These are phyloP conservation scores for Moesziomyces antarcticus DNA, from an alignment of 1,284 basidiomycete genomes.

Conservation along the genomic window DNA sequence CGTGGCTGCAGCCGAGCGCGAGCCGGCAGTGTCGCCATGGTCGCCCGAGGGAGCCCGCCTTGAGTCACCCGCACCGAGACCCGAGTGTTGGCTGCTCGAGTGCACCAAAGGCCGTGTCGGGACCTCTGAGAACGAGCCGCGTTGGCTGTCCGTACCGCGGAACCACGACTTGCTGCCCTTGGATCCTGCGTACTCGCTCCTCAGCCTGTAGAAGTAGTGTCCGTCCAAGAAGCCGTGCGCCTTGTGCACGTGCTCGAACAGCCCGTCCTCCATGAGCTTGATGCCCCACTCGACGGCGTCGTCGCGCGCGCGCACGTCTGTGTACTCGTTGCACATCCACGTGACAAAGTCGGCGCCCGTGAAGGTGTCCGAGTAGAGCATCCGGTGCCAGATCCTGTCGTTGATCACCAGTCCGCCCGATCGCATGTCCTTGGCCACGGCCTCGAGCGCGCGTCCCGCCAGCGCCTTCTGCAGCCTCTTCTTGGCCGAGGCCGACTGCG, in stretches of 20 bases:
- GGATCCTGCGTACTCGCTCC: slow-evolving; percentile 36
- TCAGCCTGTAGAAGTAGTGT: slow-evolving; percentile 64
- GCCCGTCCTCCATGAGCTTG: slow-evolving; percentile 53
- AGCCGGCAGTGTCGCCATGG: background rate
- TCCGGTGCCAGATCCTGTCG: slow-evolving; percentile 64
- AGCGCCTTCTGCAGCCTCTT: slow-evolving; percentile 40
- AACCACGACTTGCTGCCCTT: slow-evolving; percentile 38
- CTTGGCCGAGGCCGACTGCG: slow-evolving; percentile 32
- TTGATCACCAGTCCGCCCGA: slow-evolving; percentile 58
- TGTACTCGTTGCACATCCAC: slow-evolving; percentile 62
- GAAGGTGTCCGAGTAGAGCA: slow-evolving; percentile 62
- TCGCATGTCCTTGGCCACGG: slow-evolving; percentile 59
- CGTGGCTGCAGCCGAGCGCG: slow-evolving; percentile 1
- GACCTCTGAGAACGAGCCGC: slow-evolving; percentile 28
- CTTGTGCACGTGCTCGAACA: slow-evolving; percentile 63
- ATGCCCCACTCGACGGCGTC: slow-evolving; percentile 60
- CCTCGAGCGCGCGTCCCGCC: slow-evolving; percentile 28
- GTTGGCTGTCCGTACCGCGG: slow-evolving; percentile 36
- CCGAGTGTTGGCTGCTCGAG: slow-evolving; percentile 15
- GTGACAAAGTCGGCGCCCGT: slow-evolving; percentile 65
- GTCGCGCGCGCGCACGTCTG: slow-evolving; percentile 59
- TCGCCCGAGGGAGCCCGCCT: slow-evolving; percentile 5
- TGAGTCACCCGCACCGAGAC: slow-evolving; percentile 5
- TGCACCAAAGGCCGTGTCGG: slow-evolving; percentile 22
- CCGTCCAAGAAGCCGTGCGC: slow-evolving; percentile 65